Evolutionary conservation across 139 green algal genomes (phyloP), one percentile per base, ranked within the genome.

Genomic region (Pleodorina starrii): DNA sequence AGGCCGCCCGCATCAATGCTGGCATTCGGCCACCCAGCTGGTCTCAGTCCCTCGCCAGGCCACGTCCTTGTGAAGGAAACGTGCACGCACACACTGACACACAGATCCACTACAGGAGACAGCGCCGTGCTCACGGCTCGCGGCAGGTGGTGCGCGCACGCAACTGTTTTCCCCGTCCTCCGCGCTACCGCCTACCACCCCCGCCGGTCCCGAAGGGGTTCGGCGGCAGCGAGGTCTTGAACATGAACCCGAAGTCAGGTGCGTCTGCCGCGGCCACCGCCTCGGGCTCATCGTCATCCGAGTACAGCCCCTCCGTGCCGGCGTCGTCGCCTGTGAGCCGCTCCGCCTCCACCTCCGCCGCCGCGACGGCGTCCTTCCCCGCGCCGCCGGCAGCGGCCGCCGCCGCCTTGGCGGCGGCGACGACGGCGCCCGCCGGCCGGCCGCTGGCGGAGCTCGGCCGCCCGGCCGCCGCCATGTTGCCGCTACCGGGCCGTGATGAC

Each of bases 201-300:
- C 54, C 54, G 54, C 54, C 29, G 25, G 32, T 3, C 21, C 43
- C 82, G 12, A 89, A 89, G 0, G 84, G 84, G 40, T 89, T 89
- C 0, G 46, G 46, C 16, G 84, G 84, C 50, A 89, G 12, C 14
- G 69, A 59, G 50, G 36, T 75, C 84, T 89, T 81, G 69, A 89
- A 89, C 84, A 88, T 80, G 23, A 80, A 72, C 1, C 66, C 83
- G 42, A 88, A 88, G 82, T 88, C 82, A 40, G 59, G 10, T 3
- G 63, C 27, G n/a, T 44, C 44, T 4, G 43, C 19, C 19, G 14
- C 81, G 19, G 44, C 17, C 1, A 6, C 59, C 12, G 48, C 25
- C 66, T 38, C 14, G 12, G 83, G 83, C 48, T 89, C 84, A 14
- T 89, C 84, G 0, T 82, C 36, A 21, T 89, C 84, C 6, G 36